phyloP scores from a whole-genome alignment of 2,329 filamentous ascomycete genomes.

The Neofusicoccum sp. region DNA sequence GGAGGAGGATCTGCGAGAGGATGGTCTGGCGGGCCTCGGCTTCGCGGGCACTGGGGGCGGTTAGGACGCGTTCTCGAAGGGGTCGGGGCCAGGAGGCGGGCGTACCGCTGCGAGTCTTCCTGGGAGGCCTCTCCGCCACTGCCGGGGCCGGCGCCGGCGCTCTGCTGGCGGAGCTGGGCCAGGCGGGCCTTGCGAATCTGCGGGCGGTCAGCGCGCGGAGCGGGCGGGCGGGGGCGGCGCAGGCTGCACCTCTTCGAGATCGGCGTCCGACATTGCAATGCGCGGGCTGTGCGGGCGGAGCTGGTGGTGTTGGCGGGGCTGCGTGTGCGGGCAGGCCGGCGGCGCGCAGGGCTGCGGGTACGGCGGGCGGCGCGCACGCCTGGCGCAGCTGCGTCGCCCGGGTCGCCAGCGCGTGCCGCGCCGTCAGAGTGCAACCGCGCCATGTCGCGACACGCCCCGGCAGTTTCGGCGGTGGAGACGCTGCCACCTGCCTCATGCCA shows the following conservation, averaged over 20 bases:
- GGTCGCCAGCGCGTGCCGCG: slow-evolving; percentile 3
- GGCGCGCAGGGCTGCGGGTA: background rate
- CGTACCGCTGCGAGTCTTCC: slow-evolving; percentile 49
- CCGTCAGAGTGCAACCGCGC: background rate
- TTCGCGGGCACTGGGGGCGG: slow-evolving; percentile 42
- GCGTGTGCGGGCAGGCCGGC: background rate
- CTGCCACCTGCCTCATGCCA: slow-evolving; percentile 8
- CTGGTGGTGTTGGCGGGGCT: slow-evolving; percentile 17
- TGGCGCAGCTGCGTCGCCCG: slow-evolving; percentile 3
- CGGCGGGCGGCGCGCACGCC: background rate
- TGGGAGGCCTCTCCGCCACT: slow-evolving; percentile 47
- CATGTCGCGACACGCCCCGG: background rate
- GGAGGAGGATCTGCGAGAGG: slow-evolving; percentile 90
- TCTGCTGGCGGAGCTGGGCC: slow-evolving; percentile 82
- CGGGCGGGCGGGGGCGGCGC: slow-evolving; percentile 6
- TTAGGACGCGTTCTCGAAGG: slow-evolving; percentile 11
- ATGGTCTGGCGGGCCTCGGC: slow-evolving; percentile 75
- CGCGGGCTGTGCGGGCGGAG: slow-evolving; percentile 10
- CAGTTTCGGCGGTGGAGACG: slow-evolving; percentile 5
- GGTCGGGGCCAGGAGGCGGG: slow-evolving; percentile 35
- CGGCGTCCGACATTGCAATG: slow-evolving; percentile 62
- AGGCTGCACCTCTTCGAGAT: slow-evolving; percentile 61
- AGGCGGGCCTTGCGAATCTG: slow-evolving; percentile 91
- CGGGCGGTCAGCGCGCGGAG: slow-evolving; percentile 21
- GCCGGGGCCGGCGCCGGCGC: slow-evolving; percentile 55